Evolutionary conservation across 495 filamentous ascomycete genomes (phyloP), one percentile per base, ranked within the genome.

Genomic region (Annulohypoxylon stygium): DNA sequence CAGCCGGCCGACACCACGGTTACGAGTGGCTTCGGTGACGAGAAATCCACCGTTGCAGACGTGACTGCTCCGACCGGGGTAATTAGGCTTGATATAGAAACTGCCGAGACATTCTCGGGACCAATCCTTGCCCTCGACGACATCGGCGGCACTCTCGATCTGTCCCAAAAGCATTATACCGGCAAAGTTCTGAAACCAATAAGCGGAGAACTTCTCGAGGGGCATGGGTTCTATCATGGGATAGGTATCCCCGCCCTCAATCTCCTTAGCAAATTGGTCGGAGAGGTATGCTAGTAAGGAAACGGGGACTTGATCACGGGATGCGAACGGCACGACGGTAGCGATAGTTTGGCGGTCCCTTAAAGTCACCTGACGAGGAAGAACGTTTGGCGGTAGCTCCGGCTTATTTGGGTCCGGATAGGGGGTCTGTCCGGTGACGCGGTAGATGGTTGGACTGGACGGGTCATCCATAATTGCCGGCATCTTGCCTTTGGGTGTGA

Each of bases 11-110:
- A 96, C 95, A 74, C 96, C 96, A 63, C 90, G 89, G 80, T 97
- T 97, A 71, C 97, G 91, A 57, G 94, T 89, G 16, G 91, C 92
- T 78, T 96, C 93, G 10, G 94, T 97, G 75, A 97, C 95, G 50
- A 98, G 85, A 77, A 99, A 98, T 12, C 94, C 96, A 41, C 92
- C 97, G 80, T 97, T 99, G 83, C 96, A 97, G 64, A 99, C 90
- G 83, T 99, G 96, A 76, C 92, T 97, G 81, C 93, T 97, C 61
- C 97, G 88, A 48, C 96, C 96, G 8, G 96, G 96, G 82, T 99
- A 99, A 80, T 99, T 98, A 45, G 96, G 95, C 80, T 97, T 94
- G 82, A 98, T 92, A 79, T 97, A 97, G 77, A 98, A 99, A 73
- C 93, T 97, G 51, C 96, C 96, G 43, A 98, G 85, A 76, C 95